Evolutionary conservation across 306 rosid genomes (phyloP), one percentile per base, ranked within the genome.

Genomic region (Cucurbita maxima): DNA sequence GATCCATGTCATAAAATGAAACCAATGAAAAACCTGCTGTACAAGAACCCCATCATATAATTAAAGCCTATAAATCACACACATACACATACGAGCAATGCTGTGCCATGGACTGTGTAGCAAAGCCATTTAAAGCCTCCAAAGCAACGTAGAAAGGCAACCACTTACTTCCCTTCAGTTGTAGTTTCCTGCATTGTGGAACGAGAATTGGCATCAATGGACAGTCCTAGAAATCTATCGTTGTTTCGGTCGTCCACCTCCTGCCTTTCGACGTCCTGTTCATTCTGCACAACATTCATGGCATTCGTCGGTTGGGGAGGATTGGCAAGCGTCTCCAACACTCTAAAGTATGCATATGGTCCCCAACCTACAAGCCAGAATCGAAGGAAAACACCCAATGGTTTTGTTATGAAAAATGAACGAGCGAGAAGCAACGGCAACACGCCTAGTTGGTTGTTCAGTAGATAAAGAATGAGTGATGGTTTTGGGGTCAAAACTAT

Each of bases 271-370:
- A 75, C 0, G 75, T 60, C 70, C 45, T 68, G 84, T 7, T 52
- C 56, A 52, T 52, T 52, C 20, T 52, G 56, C 79, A 34, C 72
- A 71, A 74, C 58, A 50, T 13, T 50, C 51, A 70, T 84, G 54
- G 61, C 67, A 78, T 61, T 77, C 75, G 76, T 45, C 56, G 43
- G 70, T 45, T 78, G 83, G 52, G 81, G 62, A 57, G 55, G 66
- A 6, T 73, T 55, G 58, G 78, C 56, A 0, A 83, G 76, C 59
- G 81, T 88, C 81, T 88, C 95, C 81, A 88, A 57, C 84, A 58
- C 80, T 75, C 72, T 79, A 53, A 89, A 89, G 82, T 86, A 89
- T 34, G 97, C 95, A 76, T 92, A 89, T 19, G 97, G 96, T 40
- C 96, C 97, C 96, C 96, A 89, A 2, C 97, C 96, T 92, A 86